These are phyloP conservation scores for Candida coleopterorum DNA, from an alignment of 805 yeast genomes.

Conservation along the genomic window DNA sequence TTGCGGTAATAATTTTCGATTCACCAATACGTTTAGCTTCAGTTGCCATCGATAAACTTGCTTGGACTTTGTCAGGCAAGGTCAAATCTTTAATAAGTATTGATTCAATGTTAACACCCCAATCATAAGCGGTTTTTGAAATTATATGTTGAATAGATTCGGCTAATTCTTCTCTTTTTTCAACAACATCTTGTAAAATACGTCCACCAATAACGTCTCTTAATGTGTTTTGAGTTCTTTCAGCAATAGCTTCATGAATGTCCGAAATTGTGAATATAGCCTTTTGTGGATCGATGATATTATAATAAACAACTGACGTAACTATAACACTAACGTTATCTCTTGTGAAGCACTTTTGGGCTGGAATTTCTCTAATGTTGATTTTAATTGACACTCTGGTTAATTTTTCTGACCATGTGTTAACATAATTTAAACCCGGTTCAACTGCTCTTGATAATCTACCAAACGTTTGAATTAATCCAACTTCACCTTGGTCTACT, in stretches of 20 bases:
- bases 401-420: constrained; percentile 59
- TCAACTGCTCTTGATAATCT: constrained; percentile 60
- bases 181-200: constrained; percentile 65
- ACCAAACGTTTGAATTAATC: constrained; percentile 63
- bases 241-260: constrained; percentile 52
- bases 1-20: constrained; percentile 68
- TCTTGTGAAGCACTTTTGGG: constrained; percentile 65
- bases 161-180: constrained; percentile 68
- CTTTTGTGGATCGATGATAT: constrained; percentile 62
- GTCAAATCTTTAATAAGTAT: constrained; percentile 63
- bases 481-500: constrained; percentile 65
- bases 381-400: constrained; percentile 49
- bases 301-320: constrained; percentile 64
- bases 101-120: constrained; percentile 70
- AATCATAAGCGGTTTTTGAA: constrained; percentile 54
- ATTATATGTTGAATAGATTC: constrained; percentile 58
- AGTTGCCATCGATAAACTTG: constrained; percentile 66
- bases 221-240: constrained; percentile 68
- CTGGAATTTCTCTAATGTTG: constrained; percentile 59
- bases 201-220: constrained; percentile 69
- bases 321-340: constrained; percentile 62
- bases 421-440: constrained; percentile 63
- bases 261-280: constrained; percentile 55
- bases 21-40: constrained; percentile 75
- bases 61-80: constrained; percentile 50